Base-by-base conservation (phyloP, 2,329 filamentous ascomycete species). In the Fusarium sp. region DNA sequence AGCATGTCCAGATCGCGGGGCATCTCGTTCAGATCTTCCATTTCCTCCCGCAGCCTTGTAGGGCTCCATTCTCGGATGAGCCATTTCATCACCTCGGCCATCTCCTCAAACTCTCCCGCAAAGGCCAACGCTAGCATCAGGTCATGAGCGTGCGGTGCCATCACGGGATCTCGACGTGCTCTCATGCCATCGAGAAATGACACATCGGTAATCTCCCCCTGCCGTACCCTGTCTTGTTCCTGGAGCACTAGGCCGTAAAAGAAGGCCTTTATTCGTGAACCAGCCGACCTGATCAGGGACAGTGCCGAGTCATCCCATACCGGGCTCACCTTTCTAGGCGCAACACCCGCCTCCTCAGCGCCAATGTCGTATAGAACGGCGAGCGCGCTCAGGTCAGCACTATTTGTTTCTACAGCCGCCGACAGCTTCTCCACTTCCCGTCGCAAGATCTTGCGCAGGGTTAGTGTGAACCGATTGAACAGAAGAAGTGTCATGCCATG, bases 41-140 rank as follows among this genome's bases (percentile, higher is more conserved):
- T 79, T 62, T 84, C 82, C 17, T 83, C 81, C 6, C 82, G 75
- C 37, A 82, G 66, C 11, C 79, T 78, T 30, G 77, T 64, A 25
- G 79, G 79, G 7, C 79, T 78, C 81, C 87, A 87, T 72, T 90
- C 81, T 27, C 81, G 74, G 1, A 88, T 81, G 73, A 92, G 88
- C 91, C 91, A 95, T 33, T 83, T 80, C 15, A 92, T 81, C 6
- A 92, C 81, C 5, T 83, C 83, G 6, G 88, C 85, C 79, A 94
- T 89, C 59, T 88, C 90, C 3, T 87, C 82, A 58, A 86, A 85
- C 72, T 94, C 90, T 38, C 87, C 87, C n/a, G 90, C 80, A 62
- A 88, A 86, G 1, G 89, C 92, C 25, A 95, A 83, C 1, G 89
- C 86, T 56, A 91, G 87, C 79, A 95, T 86, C 78, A 93, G 93